Percentiles rank a stretch among this genome's conserved stretches.
Conservation (phyloP, 2,329 filamentous ascomycete species). For the Diaporthe longicolla region DNA sequence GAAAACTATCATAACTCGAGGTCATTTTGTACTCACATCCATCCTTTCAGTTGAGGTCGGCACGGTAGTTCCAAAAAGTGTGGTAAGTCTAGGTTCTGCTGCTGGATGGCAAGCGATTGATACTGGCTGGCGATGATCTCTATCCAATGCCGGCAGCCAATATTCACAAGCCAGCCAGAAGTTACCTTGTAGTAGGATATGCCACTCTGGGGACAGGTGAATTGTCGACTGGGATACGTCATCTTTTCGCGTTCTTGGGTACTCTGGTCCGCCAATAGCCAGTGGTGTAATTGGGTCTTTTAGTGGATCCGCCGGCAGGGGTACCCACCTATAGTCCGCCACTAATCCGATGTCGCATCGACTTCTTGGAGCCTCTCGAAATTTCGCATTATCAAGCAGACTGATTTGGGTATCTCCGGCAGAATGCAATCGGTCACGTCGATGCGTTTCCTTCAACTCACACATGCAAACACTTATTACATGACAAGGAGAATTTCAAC, state of each 20-base stretch:
- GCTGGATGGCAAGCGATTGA: background rate
- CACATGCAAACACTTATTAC: background rate
- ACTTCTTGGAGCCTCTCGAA: slow-evolving; percentile 34
- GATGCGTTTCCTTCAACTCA: background rate
- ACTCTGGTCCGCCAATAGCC: background rate
- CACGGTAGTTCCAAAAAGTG: background rate
- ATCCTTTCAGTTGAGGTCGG: slow-evolving; percentile 26
- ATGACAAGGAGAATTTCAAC: background rate
- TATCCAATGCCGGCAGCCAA: background rate
- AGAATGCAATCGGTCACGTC: background rate
- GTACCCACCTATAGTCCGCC: slow-evolving; percentile 31
- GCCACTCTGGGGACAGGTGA: background rate
- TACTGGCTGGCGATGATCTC: background rate
- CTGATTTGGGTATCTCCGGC: slow-evolving; percentile 15
- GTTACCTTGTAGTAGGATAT: background rate
- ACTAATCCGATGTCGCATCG: slow-evolving; percentile 42
- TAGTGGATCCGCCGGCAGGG: background rate
- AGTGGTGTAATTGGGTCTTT: slow-evolving; percentile 10
- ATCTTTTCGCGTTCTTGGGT: slow-evolving; percentile 11
- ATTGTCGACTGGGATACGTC: slow-evolving; percentile 21
- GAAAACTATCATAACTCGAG: background rate
- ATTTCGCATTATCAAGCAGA: slow-evolving; percentile 42
- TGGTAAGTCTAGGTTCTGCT: background rate
- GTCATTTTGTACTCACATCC: slow-evolving; percentile 35
- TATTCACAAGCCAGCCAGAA: slow-evolving; percentile 23